Conservation (phyloP, 1,284 basidiomycete species). For the Pseudozyma pruni region DNA sequence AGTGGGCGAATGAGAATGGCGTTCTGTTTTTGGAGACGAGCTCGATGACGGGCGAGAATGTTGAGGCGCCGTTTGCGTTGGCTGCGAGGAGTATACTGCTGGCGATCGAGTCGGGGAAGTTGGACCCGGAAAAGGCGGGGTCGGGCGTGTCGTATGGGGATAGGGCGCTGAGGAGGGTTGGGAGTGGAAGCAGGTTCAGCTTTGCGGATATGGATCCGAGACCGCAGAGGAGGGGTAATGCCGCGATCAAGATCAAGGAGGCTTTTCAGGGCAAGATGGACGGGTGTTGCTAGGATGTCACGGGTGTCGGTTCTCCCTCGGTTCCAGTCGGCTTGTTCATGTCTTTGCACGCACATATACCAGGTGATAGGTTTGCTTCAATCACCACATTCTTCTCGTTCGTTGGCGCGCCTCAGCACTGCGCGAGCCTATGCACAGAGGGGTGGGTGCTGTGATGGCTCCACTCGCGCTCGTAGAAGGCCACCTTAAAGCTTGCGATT, state of each 20-base stretch:
- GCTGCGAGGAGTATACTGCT: conserved; percentile 88
- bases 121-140: conserved; percentile 92
- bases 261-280: conserved; percentile 35
- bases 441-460: no score
- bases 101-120: conserved; percentile 88
- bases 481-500: conserved; percentile 12
- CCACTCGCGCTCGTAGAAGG: no score
- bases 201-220: conserved; percentile 52
- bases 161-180: conserved; percentile 74
- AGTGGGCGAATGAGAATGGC: conserved; percentile 93
- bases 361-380: conserved; percentile 19
- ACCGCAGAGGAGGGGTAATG: conserved; percentile 15
- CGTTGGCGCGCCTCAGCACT: background rate
- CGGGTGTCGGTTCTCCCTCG: background rate
- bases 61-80: conserved; percentile 90
- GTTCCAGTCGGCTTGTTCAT: background rate
- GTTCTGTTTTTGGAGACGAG: conserved; percentile 85
- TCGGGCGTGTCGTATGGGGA: conserved; percentile 97
- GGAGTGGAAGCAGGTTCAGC: conserved; percentile 49
- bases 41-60: conserved; percentile 89
- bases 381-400: conserved; percentile 8
- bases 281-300: conserved; percentile 39
- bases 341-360: conserved; percentile 17
- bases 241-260: conserved; percentile 42
- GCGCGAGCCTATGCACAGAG: no score